Conservation (phyloP, 306 rosid genomes). For the Potentilla sterilis region DNA sequence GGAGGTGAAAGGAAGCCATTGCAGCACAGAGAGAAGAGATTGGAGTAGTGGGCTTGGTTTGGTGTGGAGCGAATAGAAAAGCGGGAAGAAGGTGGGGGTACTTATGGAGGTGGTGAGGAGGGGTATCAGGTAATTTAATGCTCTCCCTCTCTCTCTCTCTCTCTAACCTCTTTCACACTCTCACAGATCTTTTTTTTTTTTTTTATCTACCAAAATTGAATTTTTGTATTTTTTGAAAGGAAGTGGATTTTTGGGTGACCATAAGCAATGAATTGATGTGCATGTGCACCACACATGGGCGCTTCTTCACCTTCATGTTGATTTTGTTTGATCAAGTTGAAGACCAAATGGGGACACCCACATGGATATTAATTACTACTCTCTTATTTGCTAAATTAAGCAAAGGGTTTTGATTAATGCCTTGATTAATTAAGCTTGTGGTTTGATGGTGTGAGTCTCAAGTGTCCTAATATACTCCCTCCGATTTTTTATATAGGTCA, state of each 20-base stretch:
- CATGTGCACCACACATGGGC: constrained; percentile 54
- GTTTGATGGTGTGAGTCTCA: neutral
- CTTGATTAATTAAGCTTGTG: neutral
- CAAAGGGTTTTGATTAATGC: neutral
- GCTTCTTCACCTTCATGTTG: constrained; percentile 18
- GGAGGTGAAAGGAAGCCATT: constrained; percentile 49
- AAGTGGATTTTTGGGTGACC: constrained; percentile 5
- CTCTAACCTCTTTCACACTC: neutral
- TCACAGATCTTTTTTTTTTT: neutral
- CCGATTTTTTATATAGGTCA: no score
- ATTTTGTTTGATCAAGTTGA: constrained; percentile 35
- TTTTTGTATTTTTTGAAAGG: neutral
- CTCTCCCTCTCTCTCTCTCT: neutral
- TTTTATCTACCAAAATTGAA: neutral
- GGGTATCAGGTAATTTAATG: constrained; percentile 33
- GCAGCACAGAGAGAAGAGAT: constrained; percentile 15
- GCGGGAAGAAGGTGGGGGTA: constrained; percentile 54
- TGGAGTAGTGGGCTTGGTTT: constrained; percentile 11
- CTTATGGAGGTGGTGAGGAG: constrained; percentile 48
- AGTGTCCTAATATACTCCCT: no score
- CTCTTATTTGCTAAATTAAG: neutral
- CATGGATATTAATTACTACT: constrained; percentile 20
- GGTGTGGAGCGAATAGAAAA: constrained; percentile 38
- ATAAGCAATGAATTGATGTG: constrained; percentile 33
- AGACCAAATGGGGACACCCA: constrained; percentile 6